phyloP scores from a whole-genome alignment of 2,329 filamentous ascomycete species.

The Fusarium fracticaudum region DNA sequence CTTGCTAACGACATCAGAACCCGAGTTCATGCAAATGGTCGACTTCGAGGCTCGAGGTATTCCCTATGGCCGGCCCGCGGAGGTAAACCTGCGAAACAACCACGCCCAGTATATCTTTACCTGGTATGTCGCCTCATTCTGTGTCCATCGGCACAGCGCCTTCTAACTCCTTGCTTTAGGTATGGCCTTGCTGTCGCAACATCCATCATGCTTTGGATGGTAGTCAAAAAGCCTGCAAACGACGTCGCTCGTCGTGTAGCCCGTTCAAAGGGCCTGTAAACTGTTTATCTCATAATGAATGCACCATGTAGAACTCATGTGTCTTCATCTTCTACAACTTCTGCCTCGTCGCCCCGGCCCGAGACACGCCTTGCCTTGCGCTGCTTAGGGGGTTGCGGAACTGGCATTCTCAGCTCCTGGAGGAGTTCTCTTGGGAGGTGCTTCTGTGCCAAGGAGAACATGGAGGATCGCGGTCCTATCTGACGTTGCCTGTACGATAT shows the following conservation, averaged over 20 bases:
- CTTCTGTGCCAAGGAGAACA: slow-evolving; percentile 86
- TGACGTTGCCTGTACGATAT: slow-evolving; percentile 75
- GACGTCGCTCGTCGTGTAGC: slow-evolving; percentile 75
- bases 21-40: slow-evolving; percentile 79
- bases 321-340: slow-evolving; percentile 50
- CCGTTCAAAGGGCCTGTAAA: slow-evolving; percentile 43
- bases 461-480: slow-evolving; percentile 74
- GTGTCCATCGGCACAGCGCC: neutral
- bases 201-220: slow-evolving; percentile 95
- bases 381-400: slow-evolving; percentile 61
- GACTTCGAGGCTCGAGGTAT: slow-evolving; percentile 83
- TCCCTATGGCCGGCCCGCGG: slow-evolving; percentile 86
- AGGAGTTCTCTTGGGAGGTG: slow-evolving; percentile 84
- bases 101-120: slow-evolving; percentile 99
- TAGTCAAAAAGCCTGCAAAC: slow-evolving; percentile 85
- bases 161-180: slow-evolving; percentile 59
- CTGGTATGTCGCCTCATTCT: slow-evolving; percentile 71
- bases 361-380: slow-evolving; percentile 49
- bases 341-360: slow-evolving; percentile 47
- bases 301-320: slow-evolving; percentile 41
- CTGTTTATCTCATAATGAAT: slow-evolving; percentile 16
- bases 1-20: slow-evolving; percentile 61
- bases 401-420: slow-evolving; percentile 80
- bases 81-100: slow-evolving; percentile 95
- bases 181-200: slow-evolving; percentile 87